These are phyloP conservation scores for Hyphopichia fennica DNA, from an alignment of 1,139 yeast species.

Conservation along the genomic window DNA sequence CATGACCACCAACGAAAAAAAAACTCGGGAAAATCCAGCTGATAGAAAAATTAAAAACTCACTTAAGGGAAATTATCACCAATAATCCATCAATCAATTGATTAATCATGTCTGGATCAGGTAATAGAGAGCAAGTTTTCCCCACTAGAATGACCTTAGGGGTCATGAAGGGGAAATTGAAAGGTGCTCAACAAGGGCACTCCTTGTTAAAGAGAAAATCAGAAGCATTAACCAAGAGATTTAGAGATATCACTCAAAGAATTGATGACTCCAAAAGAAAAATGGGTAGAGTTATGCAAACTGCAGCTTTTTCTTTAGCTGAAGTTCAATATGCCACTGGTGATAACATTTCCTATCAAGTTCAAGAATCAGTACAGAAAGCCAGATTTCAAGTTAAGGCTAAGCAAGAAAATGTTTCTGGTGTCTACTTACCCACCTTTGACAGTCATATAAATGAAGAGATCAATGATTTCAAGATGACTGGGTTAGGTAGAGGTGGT, in stretches of 20 bases:
- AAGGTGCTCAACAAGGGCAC: slow-evolving; percentile 97
- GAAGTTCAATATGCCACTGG: slow-evolving; percentile 98
- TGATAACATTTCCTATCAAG: slow-evolving; percentile 90
- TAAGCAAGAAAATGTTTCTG: slow-evolving; percentile 93
- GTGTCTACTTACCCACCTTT: slow-evolving; percentile 91
- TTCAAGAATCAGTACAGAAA: slow-evolving; percentile 86
- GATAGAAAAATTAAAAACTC: background rate
- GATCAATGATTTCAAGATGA: slow-evolving; percentile 90
- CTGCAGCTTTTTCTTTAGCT: slow-evolving; percentile 95
- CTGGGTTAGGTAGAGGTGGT: slow-evolving; percentile 98
- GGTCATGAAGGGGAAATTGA: slow-evolving; percentile 89
- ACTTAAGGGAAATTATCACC: background rate
- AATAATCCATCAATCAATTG: background rate
- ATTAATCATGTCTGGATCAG: slow-evolving; percentile 46
- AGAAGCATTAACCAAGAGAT: slow-evolving; percentile 93
- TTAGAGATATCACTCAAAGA: slow-evolving; percentile 90
- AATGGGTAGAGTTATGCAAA: slow-evolving; percentile 98
- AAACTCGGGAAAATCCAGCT: background rate
- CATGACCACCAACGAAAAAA: background rate
- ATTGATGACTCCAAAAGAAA: slow-evolving; percentile 95
- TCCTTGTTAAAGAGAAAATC: slow-evolving; percentile 91
- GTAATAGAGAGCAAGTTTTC: slow-evolving; percentile 79
- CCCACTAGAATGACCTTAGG: slow-evolving; percentile 98
- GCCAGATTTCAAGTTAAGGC: slow-evolving; percentile 92
- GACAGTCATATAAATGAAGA: slow-evolving; percentile 80